Base-by-base conservation (phyloP, 345 rosid species). In the Murraya koenigii region DNA sequence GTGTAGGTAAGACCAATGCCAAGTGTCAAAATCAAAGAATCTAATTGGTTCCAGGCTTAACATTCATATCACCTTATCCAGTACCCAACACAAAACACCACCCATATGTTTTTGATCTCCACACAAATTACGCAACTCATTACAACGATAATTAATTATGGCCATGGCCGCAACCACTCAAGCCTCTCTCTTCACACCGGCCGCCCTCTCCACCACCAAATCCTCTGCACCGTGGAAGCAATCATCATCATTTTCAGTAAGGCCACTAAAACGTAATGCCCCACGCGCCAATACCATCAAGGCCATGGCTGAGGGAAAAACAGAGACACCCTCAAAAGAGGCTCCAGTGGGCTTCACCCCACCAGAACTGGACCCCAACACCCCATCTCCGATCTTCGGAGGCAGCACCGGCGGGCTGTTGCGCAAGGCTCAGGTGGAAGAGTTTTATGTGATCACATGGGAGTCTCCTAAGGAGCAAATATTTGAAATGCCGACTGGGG, bases 401-500 rank as follows among this genome's bases (percentile, higher is more conserved):
- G 97, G 98, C 74, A 90, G 94, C 92, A 90, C 97, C 0, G 97
- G 98, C 6, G 97, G 97, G 6, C 83, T 94, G 69, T 69, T 92
- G 2, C 85, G 92, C 9, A 94, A 92, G 80, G 98, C 98, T 32
- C 97, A 83, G 73, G 97, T 94, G 0, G 97, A 93, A 74, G 97
- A 95, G 56, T 94, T 95, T 79, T 95, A 95, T 61, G 98, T 91
- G 25, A 95, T 93, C 41, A 93, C 98, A 44, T 91, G 98, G 98
- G 92, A 91, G 6, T 95, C 97, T 11, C 95, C 97, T 0, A 93
- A 91, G 74, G 97, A 94, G 78, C 98, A 94, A 79, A 86, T 94
- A 78, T 93, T 95, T 66, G 97, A 93, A 86, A 95, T 95, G 98
- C 95, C 97, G 0, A 95, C 97, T 0, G 97, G 97, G 13, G 98